Base-by-base conservation (phyloP, 208 protist species). In the Crithidia fasciculata region DNA sequence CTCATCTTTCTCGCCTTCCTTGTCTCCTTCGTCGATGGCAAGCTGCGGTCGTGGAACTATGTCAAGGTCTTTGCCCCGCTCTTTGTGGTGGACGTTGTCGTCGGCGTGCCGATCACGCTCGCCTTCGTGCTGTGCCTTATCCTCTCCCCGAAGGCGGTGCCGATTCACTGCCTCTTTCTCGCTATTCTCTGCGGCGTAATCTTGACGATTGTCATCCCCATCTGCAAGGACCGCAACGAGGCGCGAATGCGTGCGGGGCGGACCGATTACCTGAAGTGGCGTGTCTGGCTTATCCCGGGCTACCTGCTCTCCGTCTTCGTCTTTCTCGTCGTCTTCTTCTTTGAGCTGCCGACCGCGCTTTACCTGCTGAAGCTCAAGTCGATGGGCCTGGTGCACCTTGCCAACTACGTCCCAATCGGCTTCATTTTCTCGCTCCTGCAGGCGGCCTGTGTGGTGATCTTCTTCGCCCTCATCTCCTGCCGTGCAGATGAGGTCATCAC, bases 1-100 rank as follows among this genome's bases (percentile, higher is more conserved):
- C 64, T 88, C n/a, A 72, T 94, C 37, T 94, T 92, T 69, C 50
- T 89, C 36, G 78, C 68, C n/a, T 92, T 94, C 69, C 44, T 94
- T 28, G 68, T 64, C 2, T 59, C 78, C 5, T 86, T 79, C 56
- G 83, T 88, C 16, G 83, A 87, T 63, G 82, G 85, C n/a, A 37
- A 47, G 19, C 72, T 90, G 19, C 44, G 3, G 3, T 81, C 73
- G 62, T 92, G 86, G 87, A 94, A 80, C 75, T 94, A 89, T 72
- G 78, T 90, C 28, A 94, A 90, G 72, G 89, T 90, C 4, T 88
- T 94, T 69, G 56, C 84, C 18, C 86, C 86, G 1, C 67, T 94
- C 28, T 91, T 94, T 62, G 74, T 90, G 7, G 19, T 81, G 12
- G 89, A 85, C 65, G 60, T 88, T 10, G 0, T 90, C 52, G 5